These are phyloP conservation scores for Cinchona pubescens DNA, from an alignment of 257 asterid genomes.

Conservation along the genomic window DNA sequence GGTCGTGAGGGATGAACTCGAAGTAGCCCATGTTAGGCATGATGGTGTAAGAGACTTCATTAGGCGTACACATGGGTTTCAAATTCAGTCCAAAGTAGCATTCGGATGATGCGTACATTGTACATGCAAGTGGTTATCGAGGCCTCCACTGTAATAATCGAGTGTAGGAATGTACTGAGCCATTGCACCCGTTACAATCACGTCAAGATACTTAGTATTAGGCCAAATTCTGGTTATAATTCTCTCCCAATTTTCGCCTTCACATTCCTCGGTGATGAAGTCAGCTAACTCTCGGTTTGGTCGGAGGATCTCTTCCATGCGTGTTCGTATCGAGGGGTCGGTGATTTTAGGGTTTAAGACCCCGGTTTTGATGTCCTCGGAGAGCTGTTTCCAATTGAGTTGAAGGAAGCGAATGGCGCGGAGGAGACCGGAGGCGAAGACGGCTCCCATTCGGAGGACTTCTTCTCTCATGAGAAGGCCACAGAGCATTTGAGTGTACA, in stretches of 20 bases:
- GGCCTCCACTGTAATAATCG: conserved; percentile 69
- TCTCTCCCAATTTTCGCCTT: conserved; percentile 61
- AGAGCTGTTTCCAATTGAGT: conserved; percentile 57
- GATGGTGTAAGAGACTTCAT: conserved; percentile 64
- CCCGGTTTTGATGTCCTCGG: conserved; percentile 58
- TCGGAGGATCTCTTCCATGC: conserved; percentile 37
- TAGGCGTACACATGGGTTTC: conserved; percentile 61
- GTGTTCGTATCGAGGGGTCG: conserved; percentile 29
- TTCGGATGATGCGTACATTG: conserved; percentile 88
- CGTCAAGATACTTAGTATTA: conserved; percentile 66
- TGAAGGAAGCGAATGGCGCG: conserved; percentile 72
- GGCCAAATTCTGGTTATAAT: conserved; percentile 83
- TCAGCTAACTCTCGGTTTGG: conserved; percentile 52
- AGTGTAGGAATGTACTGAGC: conserved; percentile 81
- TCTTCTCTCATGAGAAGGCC: conserved; percentile 66
- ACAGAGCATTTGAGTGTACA: conserved; percentile 83
- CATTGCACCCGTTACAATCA: conserved; percentile 87
- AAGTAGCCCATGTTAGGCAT: conserved; percentile 94
- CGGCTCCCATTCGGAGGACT: conserved; percentile 78
- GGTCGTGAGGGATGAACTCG: conserved; percentile 67
- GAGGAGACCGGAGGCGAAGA: conserved; percentile 80
- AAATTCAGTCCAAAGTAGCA: conserved; percentile 77
- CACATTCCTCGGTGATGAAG: conserved; percentile 47
- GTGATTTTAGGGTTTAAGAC: conserved; percentile 44
- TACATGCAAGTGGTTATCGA: conserved; percentile 68